Percentiles rank a stretch among this genome's conserved stretches.
These are phyloP conservation scores for Albatrellus ellisii DNA, from an alignment of 768 basidiomycete genomes.

Conservation along the genomic window DNA sequence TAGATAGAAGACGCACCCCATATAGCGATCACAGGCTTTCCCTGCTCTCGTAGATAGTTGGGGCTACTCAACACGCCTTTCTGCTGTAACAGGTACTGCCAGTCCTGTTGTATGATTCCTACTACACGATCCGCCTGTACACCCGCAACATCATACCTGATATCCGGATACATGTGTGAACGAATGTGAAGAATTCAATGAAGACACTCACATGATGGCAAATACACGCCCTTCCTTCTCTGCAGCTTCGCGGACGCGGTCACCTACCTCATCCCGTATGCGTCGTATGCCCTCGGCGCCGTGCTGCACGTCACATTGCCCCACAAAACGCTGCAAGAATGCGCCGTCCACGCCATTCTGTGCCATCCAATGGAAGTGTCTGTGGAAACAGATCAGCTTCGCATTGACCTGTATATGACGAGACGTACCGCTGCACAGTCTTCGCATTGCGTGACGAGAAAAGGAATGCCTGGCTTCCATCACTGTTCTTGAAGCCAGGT, in stretches of 20 bases:
- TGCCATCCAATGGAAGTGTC: conserved; percentile 81
- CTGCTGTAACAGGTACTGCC: conserved; percentile 53
- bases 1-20: conserved; percentile 38
- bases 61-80: conserved; percentile 56
- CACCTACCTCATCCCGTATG: conserved; percentile 62
- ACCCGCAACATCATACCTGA: conserved; percentile 75
- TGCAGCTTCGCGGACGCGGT: conserved; percentile 60
- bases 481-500: conserved; percentile 45
- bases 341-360: conserved; percentile 68
- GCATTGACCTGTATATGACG: not conserved
- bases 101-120: conserved; percentile 54
- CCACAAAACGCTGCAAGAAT: conserved; percentile 68
- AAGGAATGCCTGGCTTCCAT: conserved; percentile 49
- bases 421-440: conserved; percentile 47
- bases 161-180: not conserved
- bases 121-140: conserved; percentile 62
- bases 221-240: conserved; percentile 73
- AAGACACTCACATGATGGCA: conserved; percentile 59
- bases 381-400: conserved; percentile 10
- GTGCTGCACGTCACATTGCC: conserved; percentile 46
- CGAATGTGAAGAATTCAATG: not conserved
- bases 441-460: conserved; percentile 71
- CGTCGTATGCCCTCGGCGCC: conserved; percentile 41
- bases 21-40: conserved; percentile 55
- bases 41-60: conserved; percentile 58